Evolutionary conservation across 2,329 filamentous ascomycete genomes (phyloP).

Genomic region (Aureobasidium subglaciale): DNA sequence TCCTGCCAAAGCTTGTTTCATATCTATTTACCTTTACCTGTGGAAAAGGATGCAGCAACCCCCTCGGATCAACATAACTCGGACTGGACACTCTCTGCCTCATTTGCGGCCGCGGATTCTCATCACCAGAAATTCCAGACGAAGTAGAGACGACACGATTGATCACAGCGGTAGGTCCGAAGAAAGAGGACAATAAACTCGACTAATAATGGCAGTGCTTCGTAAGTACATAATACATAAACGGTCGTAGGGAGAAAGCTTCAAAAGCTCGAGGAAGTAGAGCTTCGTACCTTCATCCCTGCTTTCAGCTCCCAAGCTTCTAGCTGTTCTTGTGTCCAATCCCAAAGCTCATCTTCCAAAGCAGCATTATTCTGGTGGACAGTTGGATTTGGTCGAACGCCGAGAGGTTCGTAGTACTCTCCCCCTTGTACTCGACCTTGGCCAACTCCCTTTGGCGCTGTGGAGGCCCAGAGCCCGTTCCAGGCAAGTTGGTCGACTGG

Average conservation of each 20-base stretch:
- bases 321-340: conserved; percentile 26
- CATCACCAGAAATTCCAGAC: not conserved
- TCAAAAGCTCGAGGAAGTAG: not conserved
- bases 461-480: conserved; percentile 24
- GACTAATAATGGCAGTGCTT: not conserved
- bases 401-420: conserved; percentile 24
- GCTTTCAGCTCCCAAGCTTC: conserved; percentile 13
- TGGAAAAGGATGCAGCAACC: not conserved
- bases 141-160: not conserved
- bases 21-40: not conserved
- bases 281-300: not conserved
- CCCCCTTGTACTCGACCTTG: conserved; percentile 21
- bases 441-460: conserved; percentile 16
- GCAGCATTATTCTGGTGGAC: conserved; percentile 17
- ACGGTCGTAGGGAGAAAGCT: not conserved
- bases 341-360: conserved; percentile 23
- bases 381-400: conserved; percentile 15
- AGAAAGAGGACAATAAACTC: not conserved
- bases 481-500: conserved; percentile 20
- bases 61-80: not conserved
- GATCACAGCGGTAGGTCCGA: not conserved
- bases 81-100: not conserved
- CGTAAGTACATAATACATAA: not conserved
- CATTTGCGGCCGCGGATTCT: not conserved
- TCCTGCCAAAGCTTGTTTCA: not conserved